Base-by-base conservation (phyloP, 1,284 basidiomycete genomes). In the Ustilago sp. region DNA sequence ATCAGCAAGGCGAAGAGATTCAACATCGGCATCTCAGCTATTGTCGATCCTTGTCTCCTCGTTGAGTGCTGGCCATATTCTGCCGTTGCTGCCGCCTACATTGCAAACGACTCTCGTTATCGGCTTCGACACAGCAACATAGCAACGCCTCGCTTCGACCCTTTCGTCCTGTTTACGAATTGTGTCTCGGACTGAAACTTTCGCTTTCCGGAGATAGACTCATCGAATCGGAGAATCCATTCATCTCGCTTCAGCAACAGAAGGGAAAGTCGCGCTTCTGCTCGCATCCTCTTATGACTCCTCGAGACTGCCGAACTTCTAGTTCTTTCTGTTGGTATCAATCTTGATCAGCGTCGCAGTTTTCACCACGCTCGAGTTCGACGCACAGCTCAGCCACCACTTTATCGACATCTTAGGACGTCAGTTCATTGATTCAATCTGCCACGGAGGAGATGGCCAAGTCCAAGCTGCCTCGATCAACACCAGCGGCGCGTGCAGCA, bases 401-500 rank as follows among this genome's bases (percentile, higher is more conserved):
- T 31, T 34, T 8, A n/a, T 36, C 38, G 11, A n/a, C n/a, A 19
- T 7, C 43, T 45, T 19, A 45, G 43, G n/a, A n/a, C 43, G 7
- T 45, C 43, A 45, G n/a, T 45, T 19, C 19, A 19, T 19, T 45
- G 7, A 19, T 19, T 38, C 43, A 63, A 59, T 66, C 45, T 36
- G 45, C 38, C 52, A 61, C 48, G 38, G 45, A 64, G 53, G 59
- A 56, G n/a, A 78, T 78, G 76, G 76, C 76, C 61, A 78, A 74
- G 56, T 71, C 68, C 38, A 79, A 79, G 73, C 60, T 71, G 54
- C 76, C 76, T 58, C 69, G 67, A 56, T 77, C 75, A 35, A 74
- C 70, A 53, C 69, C 75, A 56, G 66, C 70, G 60, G 71, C 72
- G 45, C 68, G 71, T 41, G 64, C 62, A 31, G 50, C 66, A 57